These are phyloP conservation scores for Salvia splendens DNA, from an alignment of 257 asterid genomes.

Conservation along the genomic window DNA sequence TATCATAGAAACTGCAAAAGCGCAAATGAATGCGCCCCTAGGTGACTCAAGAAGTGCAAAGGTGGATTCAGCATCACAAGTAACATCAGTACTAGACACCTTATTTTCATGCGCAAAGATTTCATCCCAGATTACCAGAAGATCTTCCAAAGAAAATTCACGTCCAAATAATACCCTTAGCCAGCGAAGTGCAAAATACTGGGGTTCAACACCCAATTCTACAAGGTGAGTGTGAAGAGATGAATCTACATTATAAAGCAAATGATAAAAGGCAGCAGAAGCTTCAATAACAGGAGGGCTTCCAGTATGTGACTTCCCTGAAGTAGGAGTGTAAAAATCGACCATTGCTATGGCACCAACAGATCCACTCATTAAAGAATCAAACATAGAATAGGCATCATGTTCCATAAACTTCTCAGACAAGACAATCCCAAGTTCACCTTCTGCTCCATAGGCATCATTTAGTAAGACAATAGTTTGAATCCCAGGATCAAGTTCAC, in stretches of 20 bases:
- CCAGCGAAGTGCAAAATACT: slow-evolving; percentile 89
- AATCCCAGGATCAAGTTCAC: slow-evolving; percentile 64
- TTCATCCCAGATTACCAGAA: slow-evolving; percentile 82
- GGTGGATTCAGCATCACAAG: slow-evolving; percentile 44
- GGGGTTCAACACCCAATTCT: slow-evolving; percentile 92
- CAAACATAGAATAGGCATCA: slow-evolving; percentile 88
- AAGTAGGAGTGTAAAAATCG: slow-evolving; percentile 69
- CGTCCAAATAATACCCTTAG: slow-evolving; percentile 88
- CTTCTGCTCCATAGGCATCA: slow-evolving; percentile 95
- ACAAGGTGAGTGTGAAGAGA: slow-evolving; percentile 85
- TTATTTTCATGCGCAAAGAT: slow-evolving; percentile 59
- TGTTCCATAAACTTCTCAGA: slow-evolving; percentile 91
- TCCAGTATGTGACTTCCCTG: slow-evolving; percentile 48
- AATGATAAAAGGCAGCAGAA: slow-evolving; percentile 68
- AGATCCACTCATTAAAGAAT: slow-evolving; percentile 77
- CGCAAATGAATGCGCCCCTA: slow-evolving; percentile 83
- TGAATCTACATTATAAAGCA: slow-evolving; percentile 76
- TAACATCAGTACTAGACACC: slow-evolving; percentile 32
- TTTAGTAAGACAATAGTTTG: slow-evolving; percentile 63
- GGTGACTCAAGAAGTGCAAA: slow-evolving; percentile 59
- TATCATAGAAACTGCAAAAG: slow-evolving; percentile 90
- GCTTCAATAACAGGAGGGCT: slow-evolving; percentile 87
- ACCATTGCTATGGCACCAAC: slow-evolving; percentile 81
- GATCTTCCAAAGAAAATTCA: slow-evolving; percentile 77
- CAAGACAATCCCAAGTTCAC: slow-evolving; percentile 86